Evolutionary conservation across 495 filamentous ascomycete genomes (phyloP).

Genomic region (Aeminium ludgeri): DNA sequence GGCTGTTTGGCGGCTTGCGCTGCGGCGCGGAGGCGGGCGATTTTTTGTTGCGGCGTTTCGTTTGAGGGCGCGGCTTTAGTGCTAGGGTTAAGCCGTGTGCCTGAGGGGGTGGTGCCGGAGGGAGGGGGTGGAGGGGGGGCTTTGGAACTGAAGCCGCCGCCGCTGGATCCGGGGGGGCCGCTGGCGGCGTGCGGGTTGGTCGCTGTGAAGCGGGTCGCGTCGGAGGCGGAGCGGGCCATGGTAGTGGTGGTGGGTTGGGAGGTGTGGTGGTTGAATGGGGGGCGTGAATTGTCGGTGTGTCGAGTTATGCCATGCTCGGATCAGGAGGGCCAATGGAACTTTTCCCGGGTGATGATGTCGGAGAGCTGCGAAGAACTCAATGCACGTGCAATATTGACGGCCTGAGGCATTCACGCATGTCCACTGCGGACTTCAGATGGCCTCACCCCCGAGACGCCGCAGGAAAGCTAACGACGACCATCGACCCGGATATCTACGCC

Average conservation of each 20-base stretch:
- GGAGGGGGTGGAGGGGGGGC: constrained; percentile 25
- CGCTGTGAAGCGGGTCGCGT: constrained; percentile 90
- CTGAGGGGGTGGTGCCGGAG: no score
- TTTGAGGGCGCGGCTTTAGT: constrained; percentile 23
- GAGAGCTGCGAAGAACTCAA: no score
- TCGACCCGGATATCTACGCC: no score
- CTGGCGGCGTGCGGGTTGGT: constrained; percentile 75
- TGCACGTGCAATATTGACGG: no score
- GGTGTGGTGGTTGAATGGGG: constrained; percentile 1
- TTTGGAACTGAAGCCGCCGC: constrained; percentile 29
- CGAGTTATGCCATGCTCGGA: no score
- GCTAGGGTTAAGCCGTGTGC: constrained; percentile 2
- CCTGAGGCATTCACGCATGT: background rate
- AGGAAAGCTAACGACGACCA: no score
- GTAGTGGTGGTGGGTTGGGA: constrained; percentile 5
- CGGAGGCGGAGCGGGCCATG: constrained; percentile 75
- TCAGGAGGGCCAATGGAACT: background rate
- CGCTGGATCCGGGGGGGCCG: constrained; percentile 69
- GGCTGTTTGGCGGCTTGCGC: constrained; percentile 48
- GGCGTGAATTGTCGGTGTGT: background rate
- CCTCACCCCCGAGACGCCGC: no score
- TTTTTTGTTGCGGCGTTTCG: constrained; percentile 83
- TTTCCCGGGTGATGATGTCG: background rate
- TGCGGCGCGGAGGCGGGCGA: constrained; percentile 67
- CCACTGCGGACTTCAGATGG: background rate